Evolutionary conservation across 2,329 filamentous ascomycete genomes (phyloP).

Genomic region (Pseudovirgaria hyperparasitica): DNA sequence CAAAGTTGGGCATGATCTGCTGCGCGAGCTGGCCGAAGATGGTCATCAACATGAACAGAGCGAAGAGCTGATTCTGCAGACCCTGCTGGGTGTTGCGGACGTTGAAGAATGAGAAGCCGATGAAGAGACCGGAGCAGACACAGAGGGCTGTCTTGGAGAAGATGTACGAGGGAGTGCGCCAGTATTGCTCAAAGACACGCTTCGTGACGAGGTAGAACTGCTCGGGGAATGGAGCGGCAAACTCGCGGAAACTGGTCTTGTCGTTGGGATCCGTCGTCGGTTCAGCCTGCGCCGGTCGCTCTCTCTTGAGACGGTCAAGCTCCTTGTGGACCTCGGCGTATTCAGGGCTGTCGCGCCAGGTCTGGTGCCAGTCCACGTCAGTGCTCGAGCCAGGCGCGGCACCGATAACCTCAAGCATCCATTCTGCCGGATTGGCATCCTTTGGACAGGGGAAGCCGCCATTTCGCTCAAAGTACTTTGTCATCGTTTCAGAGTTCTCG

Average conservation of each 20-base stretch:
- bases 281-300: constrained; percentile 23
- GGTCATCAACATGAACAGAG: constrained; percentile 69
- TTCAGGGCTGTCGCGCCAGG: constrained; percentile 36
- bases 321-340: constrained; percentile 31
- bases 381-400: constrained; percentile 37
- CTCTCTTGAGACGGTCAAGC: constrained; percentile 31
- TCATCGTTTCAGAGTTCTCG: constrained; percentile 53
- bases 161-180: constrained; percentile 80
- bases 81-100: constrained; percentile 62
- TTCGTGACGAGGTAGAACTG: constrained; percentile 57
- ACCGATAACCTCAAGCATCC: constrained; percentile 53
- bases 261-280: constrained; percentile 24
- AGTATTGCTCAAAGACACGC: constrained; percentile 84
- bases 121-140: constrained; percentile 55
- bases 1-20: constrained; percentile 77
- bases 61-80: constrained; percentile 76
- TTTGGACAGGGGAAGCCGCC: constrained; percentile 51
- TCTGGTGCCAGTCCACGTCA: constrained; percentile 37
- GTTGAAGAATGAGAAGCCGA: constrained; percentile 69
- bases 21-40: constrained; percentile 71
- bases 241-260: constrained; percentile 56
- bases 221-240: constrained; percentile 58
- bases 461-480: constrained; percentile 63
- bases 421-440: constrained; percentile 69
- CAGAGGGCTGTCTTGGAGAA: constrained; percentile 68